Percentiles rank a stretch among this genome's conserved stretches.
phyloP scores from a whole-genome alignment of 2,329 filamentous ascomycete species.

The Pseudogymnoascus sp. region DNA sequence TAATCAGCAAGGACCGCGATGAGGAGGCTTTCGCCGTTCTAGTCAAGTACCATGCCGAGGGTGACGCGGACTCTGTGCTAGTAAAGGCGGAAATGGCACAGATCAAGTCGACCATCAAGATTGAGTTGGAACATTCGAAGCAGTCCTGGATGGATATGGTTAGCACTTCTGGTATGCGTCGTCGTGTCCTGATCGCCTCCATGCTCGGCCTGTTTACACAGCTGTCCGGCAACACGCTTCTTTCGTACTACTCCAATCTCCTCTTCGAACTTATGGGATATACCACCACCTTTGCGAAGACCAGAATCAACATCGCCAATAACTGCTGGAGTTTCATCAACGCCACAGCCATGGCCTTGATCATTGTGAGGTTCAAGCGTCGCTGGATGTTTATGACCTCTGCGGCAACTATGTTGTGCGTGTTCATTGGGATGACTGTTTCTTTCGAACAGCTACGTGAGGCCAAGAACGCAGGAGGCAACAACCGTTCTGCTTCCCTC shows the following conservation, averaged over 20 bases:
- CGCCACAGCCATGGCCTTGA: constrained; percentile 34
- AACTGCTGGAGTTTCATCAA: constrained; percentile 40
- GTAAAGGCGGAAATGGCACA: constrained; percentile 54
- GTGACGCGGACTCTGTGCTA: constrained; percentile 41
- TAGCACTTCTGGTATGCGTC: constrained; percentile 41
- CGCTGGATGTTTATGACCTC: constrained; percentile 46
- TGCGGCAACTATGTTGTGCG: constrained; percentile 44
- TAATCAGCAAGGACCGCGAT: constrained; percentile 48
- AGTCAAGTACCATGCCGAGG: constrained; percentile 43
- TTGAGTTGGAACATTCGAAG: constrained; percentile 47
- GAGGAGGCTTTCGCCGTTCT: constrained; percentile 52
- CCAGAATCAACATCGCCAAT: constrained; percentile 39
- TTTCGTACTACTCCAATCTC: constrained; percentile 42
- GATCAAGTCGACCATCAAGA: constrained; percentile 48
- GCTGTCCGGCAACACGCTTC: constrained; percentile 41
- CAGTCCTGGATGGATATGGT: constrained; percentile 47
- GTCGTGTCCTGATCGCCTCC: constrained; percentile 40
- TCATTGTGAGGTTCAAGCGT: constrained; percentile 38
- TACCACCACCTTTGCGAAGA: constrained; percentile 35
- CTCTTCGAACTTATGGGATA: constrained; percentile 41
- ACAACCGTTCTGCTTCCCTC: constrained; percentile 17
- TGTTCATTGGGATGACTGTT: constrained; percentile 51
- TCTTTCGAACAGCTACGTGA: constrained; percentile 35
- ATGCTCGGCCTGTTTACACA: constrained; percentile 48
- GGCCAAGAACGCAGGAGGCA: constrained; percentile 26